Evolutionary conservation across 768 basidiomycete genomes (phyloP).

Genomic region (Roridomyces roridus): DNA sequence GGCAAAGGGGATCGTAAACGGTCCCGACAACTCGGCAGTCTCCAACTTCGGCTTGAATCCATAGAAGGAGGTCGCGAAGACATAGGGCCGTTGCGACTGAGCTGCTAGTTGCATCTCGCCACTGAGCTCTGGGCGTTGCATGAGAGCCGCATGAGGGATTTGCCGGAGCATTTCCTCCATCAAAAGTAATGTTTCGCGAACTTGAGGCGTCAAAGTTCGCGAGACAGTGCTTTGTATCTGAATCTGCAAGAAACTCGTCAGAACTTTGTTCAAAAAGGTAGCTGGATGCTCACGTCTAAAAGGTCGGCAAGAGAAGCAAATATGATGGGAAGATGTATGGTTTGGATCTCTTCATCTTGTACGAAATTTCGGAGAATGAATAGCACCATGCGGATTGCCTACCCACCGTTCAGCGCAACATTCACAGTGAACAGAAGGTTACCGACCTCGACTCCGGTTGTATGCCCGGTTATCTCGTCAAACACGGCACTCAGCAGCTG

Average conservation of each 20-base stretch:
- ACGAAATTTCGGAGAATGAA: constrained; percentile 81
- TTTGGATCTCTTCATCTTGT: constrained; percentile 89
- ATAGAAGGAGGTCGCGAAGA: constrained; percentile 70
- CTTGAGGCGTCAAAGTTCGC: constrained; percentile 39
- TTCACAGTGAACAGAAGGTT: background rate
- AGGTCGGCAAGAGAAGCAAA: constrained; percentile 72
- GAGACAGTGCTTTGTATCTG: constrained; percentile 42
- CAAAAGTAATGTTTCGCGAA: constrained; percentile 53
- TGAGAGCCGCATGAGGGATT: constrained; percentile 55
- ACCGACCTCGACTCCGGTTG: constrained; percentile 54
- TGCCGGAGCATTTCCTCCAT: constrained; percentile 59
- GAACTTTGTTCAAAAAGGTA: background rate
- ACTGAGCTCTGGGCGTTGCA: constrained; percentile 55
- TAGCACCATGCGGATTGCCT: constrained; percentile 72
- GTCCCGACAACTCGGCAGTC: constrained; percentile 26
- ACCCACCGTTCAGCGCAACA: constrained; percentile 13
- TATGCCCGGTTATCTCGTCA: constrained; percentile 55
- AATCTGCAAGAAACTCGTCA: constrained; percentile 32
- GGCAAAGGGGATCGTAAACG: constrained; percentile 55
- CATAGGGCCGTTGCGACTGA: constrained; percentile 46
- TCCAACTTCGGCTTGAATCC: constrained; percentile 41
- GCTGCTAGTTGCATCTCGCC: constrained; percentile 39
- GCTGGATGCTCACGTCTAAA: constrained; percentile 57
- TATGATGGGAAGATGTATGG: constrained; percentile 80
- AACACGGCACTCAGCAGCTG: constrained; percentile 67